phyloP scores from a whole-genome alignment of 768 basidiomycete species.

The Russula ochroleuca region DNA sequence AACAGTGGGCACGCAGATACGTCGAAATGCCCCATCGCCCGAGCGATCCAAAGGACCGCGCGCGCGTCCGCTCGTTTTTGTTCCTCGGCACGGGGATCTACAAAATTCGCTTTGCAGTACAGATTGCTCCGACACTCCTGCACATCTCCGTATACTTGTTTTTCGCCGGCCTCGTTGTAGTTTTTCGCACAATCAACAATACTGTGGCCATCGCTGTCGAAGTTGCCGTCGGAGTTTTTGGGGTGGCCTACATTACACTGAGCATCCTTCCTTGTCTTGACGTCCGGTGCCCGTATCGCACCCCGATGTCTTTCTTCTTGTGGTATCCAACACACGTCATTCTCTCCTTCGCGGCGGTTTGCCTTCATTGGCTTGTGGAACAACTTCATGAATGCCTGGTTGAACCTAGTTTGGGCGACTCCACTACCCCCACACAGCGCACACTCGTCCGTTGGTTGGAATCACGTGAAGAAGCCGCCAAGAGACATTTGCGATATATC shows the following conservation, averaged over 20 bases:
- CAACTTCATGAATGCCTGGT: not conserved
- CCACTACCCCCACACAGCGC: no score
- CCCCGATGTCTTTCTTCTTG: not conserved
- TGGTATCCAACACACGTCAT: not conserved
- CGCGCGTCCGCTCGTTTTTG: not conserved
- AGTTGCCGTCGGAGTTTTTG: not conserved
- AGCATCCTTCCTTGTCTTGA: not conserved
- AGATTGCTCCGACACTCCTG: not conserved
- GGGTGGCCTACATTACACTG: not conserved
- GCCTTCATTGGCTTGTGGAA: not conserved
- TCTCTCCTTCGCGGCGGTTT: not conserved
- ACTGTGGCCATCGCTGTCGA: not conserved
- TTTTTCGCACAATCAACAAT: not conserved
- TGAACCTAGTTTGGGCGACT: conserved; percentile 28
- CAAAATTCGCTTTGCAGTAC: not conserved
- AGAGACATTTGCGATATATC: not conserved
- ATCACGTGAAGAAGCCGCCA: not conserved
- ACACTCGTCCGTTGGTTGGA: no score
- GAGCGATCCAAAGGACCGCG: not conserved
- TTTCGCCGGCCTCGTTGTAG: not conserved
- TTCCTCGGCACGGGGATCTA: not conserved
- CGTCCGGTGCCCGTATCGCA: not conserved
- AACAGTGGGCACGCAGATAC: not conserved
- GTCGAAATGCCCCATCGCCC: not conserved
- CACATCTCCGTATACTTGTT: not conserved